A percentile compares a stretch with the other conserved stretches of the same genome.
Conservation (phyloP, 306 rosid genomes). For the Ormosia semicastrata region DNA sequence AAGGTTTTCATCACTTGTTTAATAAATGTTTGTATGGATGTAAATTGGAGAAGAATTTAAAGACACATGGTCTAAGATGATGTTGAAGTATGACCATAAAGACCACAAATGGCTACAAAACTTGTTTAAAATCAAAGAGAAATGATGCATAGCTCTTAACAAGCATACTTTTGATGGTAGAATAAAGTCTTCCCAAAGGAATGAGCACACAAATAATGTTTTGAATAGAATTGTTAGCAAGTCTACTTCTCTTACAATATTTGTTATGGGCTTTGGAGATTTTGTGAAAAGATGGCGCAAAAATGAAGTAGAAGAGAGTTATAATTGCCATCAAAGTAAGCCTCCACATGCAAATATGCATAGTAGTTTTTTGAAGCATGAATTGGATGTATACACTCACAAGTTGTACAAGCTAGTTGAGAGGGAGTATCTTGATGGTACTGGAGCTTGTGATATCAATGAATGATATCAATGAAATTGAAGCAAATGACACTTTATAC, state of each 20-base stretch:
- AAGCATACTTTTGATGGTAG: not conserved
- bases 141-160: not conserved
- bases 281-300: not conserved
- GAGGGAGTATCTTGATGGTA: not conserved
- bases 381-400: not conserved
- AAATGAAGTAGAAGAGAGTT: not conserved
- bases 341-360: not conserved
- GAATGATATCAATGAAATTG: not conserved
- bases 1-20: not conserved
- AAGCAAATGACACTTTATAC: not conserved
- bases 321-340: not conserved
- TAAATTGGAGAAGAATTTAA: not conserved
- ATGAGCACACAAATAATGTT: not conserved
- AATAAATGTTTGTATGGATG: too few species aligned
- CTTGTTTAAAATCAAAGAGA: not conserved
- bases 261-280: not conserved
- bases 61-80: not conserved
- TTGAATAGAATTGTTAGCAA: not conserved
- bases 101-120: not conserved
- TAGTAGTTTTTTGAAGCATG: not conserved
- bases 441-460: not conserved
- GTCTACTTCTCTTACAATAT: not conserved
- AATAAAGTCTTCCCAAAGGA: not conserved
- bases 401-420: not conserved
- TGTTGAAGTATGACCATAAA: not conserved